phyloP scores from a whole-genome alignment of 1,284 basidiomycete genomes.

The Rugosomyces carneus region DNA sequence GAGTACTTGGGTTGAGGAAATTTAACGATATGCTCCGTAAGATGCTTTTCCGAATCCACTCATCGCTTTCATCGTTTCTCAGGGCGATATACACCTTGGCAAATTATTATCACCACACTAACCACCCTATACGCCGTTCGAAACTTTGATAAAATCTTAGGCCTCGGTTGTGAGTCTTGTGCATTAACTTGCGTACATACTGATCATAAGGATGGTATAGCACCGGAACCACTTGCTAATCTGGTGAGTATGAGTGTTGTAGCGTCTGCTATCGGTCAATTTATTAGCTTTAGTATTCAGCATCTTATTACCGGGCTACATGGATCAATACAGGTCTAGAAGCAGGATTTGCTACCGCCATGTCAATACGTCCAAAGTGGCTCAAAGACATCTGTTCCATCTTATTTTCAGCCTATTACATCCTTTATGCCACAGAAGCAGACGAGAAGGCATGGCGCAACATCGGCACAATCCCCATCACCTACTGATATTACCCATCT shows the following conservation, averaged over 20 bases:
- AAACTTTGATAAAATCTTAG: constrained; percentile 85
- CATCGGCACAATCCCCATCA: background rate
- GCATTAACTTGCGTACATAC: background rate
- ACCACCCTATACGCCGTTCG: constrained; percentile 82
- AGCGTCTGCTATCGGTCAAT: background rate
- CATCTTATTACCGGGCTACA: constrained; percentile 94
- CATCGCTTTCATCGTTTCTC: constrained; percentile 3
- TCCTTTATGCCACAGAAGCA: constrained; percentile 89
- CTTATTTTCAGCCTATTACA: constrained; percentile 86
- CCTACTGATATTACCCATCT: background rate
- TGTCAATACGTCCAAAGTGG: constrained; percentile 91
- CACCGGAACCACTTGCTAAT: constrained; percentile 88
- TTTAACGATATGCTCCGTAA: constrained; percentile 58
- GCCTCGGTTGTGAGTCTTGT: constrained; percentile 63
- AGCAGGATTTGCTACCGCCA: constrained; percentile 94
- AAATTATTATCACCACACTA: constrained; percentile 82
- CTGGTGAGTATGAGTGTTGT: constrained; percentile 47
- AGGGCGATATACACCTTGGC: constrained; percentile 93
- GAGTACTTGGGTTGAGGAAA: constrained; percentile 54
- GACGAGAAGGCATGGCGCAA: constrained; percentile 76
- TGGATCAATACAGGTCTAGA: constrained; percentile 95
- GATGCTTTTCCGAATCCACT: constrained; percentile 23
- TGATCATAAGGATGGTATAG: constrained; percentile 33
- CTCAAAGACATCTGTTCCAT: constrained; percentile 82
- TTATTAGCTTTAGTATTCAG: constrained; percentile 62